Percentiles rank a stretch among this genome's conserved stretches.
These are phyloP conservation scores for Dactylella cylindrospora DNA, from an alignment of 2,329 filamentous ascomycete genomes.

Conservation along the genomic window DNA sequence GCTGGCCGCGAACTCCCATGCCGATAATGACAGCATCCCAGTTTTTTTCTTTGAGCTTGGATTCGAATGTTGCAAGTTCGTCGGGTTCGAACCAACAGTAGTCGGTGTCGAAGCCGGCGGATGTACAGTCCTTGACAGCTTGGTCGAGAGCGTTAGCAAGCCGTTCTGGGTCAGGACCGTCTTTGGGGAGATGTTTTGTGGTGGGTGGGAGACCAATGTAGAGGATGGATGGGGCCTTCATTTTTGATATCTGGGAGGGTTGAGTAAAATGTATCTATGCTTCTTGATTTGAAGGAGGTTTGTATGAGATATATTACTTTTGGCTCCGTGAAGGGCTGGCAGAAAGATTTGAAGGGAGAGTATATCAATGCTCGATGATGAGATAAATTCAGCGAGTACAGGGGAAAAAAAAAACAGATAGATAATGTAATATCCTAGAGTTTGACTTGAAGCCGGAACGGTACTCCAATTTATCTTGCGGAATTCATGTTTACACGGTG, in stretches of 20 bases:
- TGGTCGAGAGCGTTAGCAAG: constrained; percentile 1
- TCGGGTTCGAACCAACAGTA: constrained; percentile 6
- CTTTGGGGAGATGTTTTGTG: not conserved
- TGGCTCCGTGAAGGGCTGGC: too few species aligned
- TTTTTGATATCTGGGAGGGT: not conserved
- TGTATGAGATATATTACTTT: too few species aligned
- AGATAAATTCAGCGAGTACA: too few species aligned
- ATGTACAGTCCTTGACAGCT: not conserved
- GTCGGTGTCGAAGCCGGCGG: constrained; percentile 15
- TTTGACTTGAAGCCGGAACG: too few species aligned
- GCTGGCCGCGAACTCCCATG: constrained; percentile 1
- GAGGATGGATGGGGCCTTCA: constrained; percentile 22
- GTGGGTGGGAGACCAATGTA: constrained; percentile 3
- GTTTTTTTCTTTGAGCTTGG: constrained; percentile 6
- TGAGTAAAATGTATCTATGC: not conserved
- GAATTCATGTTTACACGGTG: too few species aligned
- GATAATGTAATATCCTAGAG: too few species aligned
- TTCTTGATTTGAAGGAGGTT: too few species aligned
- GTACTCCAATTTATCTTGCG: too few species aligned
- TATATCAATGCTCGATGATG: too few species aligned
- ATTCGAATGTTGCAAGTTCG: constrained; percentile 3
- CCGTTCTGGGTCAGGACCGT: not conserved
- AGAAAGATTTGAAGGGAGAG: too few species aligned
- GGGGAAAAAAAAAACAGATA: too few species aligned
- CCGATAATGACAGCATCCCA: constrained; percentile 23